Base-by-base conservation (phyloP, 768 basidiomycete genomes). In the Lactifluus echinatus region DNA sequence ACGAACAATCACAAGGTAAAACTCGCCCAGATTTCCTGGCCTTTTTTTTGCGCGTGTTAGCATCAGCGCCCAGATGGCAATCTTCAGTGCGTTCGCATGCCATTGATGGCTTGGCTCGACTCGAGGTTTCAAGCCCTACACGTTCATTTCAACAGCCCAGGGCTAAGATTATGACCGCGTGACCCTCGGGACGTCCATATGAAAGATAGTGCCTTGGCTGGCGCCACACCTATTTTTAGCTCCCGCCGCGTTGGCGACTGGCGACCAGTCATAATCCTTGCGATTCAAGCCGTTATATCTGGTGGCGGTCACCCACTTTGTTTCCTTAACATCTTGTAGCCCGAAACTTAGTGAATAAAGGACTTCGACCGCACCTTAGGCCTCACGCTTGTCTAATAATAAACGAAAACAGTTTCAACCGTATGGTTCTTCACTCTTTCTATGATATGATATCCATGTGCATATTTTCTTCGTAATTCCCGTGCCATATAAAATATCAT, bases 201-300 rank as follows among this genome's bases (percentile, higher is more conserved):
- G 31, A 21, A 40, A 7, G n/a, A 53, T 34, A 43, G 40, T 46
- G 45, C 53, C 53, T 40, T 36, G 19, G 28, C 44, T 17, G 3
- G 50, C 23, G 12, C n/a, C 47, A 43, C 29, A 21, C 29, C 5
- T 57, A 57, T 57, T 46, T 52, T 57, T 57, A 46, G 50, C 26
- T 8, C 17, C 28, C 7, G 42, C 53, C 57, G 14, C 10, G 19
- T 19, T 36, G 14, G 40, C 24, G 50, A 52, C 15, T 17, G 26
- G 26, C 39, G 31, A 49, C 55, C 48, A 55, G 39, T 34, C 36
- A 37, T 24, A 40, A 50, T 43, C 40, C 48, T 50, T 43, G 26
- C 40, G 21, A 42, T 42, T 42, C 11, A 8, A 23, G 21, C n/a
- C 39, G 39, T 40, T 17, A 17, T 37, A 19, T 19, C 39, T 42